Percentiles rank a stretch among this genome's conserved stretches.
These are phyloP conservation scores for Podospora australis DNA, from an alignment of 495 filamentous ascomycete genomes.

Conservation along the genomic window DNA sequence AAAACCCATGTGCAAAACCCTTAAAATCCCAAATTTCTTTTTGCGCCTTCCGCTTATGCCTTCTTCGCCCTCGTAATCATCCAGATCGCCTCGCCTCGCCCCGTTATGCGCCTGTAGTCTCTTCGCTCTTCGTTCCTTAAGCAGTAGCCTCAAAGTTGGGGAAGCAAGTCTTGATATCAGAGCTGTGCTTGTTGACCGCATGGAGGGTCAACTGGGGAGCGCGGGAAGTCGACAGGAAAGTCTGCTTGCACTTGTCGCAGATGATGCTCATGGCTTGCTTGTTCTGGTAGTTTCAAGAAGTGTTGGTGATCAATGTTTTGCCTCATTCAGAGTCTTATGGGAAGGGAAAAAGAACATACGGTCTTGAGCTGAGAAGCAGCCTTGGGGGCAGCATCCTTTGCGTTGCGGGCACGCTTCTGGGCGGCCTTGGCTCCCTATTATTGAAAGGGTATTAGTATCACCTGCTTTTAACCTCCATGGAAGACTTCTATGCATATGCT, in stretches of 20 bases:
- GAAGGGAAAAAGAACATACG: slow-evolving; percentile 30
- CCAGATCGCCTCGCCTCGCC: slow-evolving; percentile 4
- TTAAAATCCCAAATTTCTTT: background rate
- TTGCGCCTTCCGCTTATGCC: slow-evolving; percentile 14
- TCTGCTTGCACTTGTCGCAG: slow-evolving; percentile 50
- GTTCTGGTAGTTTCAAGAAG: slow-evolving; percentile 32
- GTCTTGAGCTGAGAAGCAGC: slow-evolving; percentile 51
- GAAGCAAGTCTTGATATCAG: slow-evolving; percentile 48
- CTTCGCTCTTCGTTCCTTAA: slow-evolving; percentile 13
- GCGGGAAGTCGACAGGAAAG: slow-evolving; percentile 51
- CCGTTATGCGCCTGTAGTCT: too few species aligned
- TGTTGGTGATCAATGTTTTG: background rate
- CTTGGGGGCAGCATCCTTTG: slow-evolving; percentile 42
- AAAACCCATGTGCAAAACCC: background rate
- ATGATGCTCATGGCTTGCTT: slow-evolving; percentile 49
- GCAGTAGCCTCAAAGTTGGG: slow-evolving; percentile 32
- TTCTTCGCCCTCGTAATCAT: slow-evolving; percentile 1
- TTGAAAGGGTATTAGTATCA: slow-evolving; percentile 1
- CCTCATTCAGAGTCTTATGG: background rate
- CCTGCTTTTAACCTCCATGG: too few species aligned
- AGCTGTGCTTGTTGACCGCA: slow-evolving; percentile 50
- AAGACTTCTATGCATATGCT: too few species aligned
- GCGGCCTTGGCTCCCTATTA: slow-evolving; percentile 50
- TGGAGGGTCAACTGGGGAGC: slow-evolving; percentile 41
- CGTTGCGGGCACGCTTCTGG: slow-evolving; percentile 52